phyloP scores from a whole-genome alignment of 2,329 filamentous ascomycete species.

The Colletotrichum neosansevieriae region DNA sequence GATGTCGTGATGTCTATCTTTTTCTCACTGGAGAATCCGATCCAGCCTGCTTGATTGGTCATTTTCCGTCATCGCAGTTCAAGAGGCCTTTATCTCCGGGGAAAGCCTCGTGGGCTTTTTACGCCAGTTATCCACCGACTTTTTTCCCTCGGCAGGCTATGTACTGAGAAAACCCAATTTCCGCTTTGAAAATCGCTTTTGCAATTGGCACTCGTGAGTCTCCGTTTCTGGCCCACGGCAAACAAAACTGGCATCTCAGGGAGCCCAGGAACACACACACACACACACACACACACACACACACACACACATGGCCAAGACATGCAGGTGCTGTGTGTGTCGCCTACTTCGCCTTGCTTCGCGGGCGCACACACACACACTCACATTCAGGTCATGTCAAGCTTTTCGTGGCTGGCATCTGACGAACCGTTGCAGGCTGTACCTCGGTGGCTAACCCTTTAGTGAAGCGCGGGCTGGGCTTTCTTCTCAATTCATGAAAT shows the following conservation, averaged over 20 bases:
- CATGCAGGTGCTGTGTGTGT: neutral
- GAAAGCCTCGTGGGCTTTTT: neutral
- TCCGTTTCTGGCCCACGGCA: neutral
- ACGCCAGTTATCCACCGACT: neutral
- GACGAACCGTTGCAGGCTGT: neutral
- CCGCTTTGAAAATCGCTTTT: neutral
- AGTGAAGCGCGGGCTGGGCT: constrained; percentile 14
- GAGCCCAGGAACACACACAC: too few species aligned
- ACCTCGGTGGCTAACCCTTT: constrained; percentile 13
- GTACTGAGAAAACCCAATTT: neutral
- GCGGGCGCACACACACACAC: neutral
- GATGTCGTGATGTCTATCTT: constrained; percentile 15
- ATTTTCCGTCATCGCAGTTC: neutral
- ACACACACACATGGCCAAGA: neutral
- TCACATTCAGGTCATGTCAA: constrained; percentile 8
- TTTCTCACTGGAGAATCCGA: neutral
- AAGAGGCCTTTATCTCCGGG: neutral
- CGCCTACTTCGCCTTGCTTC: neutral
- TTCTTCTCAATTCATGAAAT: neutral
- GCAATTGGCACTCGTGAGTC: neutral
- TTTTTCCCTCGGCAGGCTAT: neutral
- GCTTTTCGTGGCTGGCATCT: constrained; percentile 33
- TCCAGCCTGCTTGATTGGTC: neutral
- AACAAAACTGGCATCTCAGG: too few species aligned
- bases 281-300: too few species aligned